A percentile compares a stretch with the other conserved stretches of the same genome.
Evolutionary conservation across 2,329 filamentous ascomycete genomes (phyloP).

Genomic region (Raffaelea arxii): DNA sequence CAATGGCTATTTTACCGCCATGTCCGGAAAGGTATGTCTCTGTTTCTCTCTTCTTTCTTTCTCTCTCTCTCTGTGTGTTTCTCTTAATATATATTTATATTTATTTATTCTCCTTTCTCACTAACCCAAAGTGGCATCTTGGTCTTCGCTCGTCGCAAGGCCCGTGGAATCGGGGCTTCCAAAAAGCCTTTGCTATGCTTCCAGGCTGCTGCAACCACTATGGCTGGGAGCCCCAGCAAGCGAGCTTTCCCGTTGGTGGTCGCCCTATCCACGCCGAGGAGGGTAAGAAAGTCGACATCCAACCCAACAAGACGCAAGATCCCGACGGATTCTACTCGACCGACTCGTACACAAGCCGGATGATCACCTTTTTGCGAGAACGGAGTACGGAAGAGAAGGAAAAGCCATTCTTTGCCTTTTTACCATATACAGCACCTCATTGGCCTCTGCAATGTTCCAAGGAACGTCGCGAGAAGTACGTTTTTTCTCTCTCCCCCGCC

Average conservation of each 20-base stretch:
- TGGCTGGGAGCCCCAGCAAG: constrained; percentile 33
- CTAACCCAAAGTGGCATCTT: constrained; percentile 51
- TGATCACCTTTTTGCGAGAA: constrained; percentile 39
- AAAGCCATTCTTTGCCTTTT: constrained; percentile 47
- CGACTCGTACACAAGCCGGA: constrained; percentile 40
- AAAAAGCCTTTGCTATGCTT: constrained; percentile 48
- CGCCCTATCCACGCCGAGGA: constrained; percentile 16
- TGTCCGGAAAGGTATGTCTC: constrained; percentile 40
- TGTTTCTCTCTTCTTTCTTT: neutral
- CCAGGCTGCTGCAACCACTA: constrained; percentile 50
- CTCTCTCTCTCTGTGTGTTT: too few species aligned
- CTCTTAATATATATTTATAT: too few species aligned
- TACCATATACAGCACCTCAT: constrained; percentile 53
- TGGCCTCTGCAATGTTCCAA: constrained; percentile 44
- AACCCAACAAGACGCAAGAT: constrained; percentile 13
- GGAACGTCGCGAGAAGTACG: constrained; percentile 13
- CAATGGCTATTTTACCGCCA: constrained; percentile 48
- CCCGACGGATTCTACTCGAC: constrained; percentile 44
- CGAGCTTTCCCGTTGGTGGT: constrained; percentile 10
- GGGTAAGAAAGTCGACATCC: constrained; percentile 7
- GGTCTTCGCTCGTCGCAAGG: constrained; percentile 30
- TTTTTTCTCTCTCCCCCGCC: neutral
- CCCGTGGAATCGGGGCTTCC: constrained; percentile 49
- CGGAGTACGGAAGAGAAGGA: constrained; percentile 26
- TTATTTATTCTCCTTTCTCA: too few species aligned